Evolutionary conservation across 2,329 filamentous ascomycete species (phyloP).

Genomic region (Ophiostoma angusticollis): DNA sequence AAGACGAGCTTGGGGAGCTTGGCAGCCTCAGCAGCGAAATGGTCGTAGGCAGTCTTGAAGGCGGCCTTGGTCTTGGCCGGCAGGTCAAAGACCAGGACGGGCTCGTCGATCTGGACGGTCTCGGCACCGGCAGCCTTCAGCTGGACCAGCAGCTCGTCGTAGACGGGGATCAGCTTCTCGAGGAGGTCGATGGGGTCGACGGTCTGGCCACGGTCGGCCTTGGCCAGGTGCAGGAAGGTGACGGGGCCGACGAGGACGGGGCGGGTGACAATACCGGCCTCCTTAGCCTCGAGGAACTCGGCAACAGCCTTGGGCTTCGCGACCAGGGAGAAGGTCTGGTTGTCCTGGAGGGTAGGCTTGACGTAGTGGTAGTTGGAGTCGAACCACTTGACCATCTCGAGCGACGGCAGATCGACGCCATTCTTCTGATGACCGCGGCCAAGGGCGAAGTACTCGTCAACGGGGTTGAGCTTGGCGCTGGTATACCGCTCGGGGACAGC

Average conservation of each 20-base stretch:
- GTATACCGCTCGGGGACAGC: conserved; percentile 88
- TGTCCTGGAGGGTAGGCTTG: conserved; percentile 95
- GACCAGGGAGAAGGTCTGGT: conserved; percentile 87
- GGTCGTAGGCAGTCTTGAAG: conserved; percentile 96
- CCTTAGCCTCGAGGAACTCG: conserved; percentile 97
- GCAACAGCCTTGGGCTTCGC: conserved; percentile 82
- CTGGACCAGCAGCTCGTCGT: conserved; percentile 82
- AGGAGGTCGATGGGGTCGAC: conserved; percentile 91
- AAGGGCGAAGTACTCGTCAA: conserved; percentile 99
- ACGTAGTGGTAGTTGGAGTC: conserved; percentile 99
- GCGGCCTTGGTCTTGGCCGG: conserved; percentile 82
- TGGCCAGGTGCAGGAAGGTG: conserved; percentile 93
- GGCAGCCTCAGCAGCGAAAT: conserved; percentile 61
- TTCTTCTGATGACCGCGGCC: conserved; percentile 96
- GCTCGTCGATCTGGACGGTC: conserved; percentile 97
- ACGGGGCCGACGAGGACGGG: conserved; percentile 93
- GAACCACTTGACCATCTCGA: conserved; percentile 99
- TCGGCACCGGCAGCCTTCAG: conserved; percentile 94
- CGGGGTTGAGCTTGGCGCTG: conserved; percentile 69
- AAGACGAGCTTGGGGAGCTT: conserved; percentile 80
- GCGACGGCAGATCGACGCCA: conserved; percentile 78
- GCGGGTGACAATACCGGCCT: conserved; percentile 82
- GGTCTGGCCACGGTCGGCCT: conserved; percentile 90
- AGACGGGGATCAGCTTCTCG: conserved; percentile 85
- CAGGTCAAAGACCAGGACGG: conserved; percentile 89